phyloP scores from a whole-genome alignment of 129 eudicot species.

The Artemisia annua region DNA sequence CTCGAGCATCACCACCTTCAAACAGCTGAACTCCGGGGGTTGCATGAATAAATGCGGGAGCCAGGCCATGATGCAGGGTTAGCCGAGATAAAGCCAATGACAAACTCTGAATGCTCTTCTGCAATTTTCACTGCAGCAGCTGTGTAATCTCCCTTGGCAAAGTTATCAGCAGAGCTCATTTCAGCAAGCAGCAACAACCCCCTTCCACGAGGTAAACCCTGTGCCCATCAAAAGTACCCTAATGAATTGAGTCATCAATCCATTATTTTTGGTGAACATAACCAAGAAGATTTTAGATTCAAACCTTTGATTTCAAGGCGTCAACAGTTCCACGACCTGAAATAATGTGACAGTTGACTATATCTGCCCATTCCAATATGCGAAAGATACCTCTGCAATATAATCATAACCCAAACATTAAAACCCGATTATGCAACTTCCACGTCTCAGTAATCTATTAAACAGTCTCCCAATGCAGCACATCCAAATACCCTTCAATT shows the following conservation, averaged over 20 bases:
- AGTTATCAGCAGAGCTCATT: slow-evolving; percentile 94
- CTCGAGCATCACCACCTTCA: slow-evolving; percentile 88
- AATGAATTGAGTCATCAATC: not conserved
- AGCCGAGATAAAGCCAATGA: slow-evolving; percentile 89
- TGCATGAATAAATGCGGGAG: slow-evolving; percentile 84
- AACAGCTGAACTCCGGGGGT: slow-evolving; percentile 96
- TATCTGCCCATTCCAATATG: slow-evolving; percentile 97
- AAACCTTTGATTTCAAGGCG: slow-evolving; percentile 85
- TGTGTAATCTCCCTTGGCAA: slow-evolving; percentile 90
- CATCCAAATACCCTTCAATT: no score
- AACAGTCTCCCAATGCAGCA: no score
- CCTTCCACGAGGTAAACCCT: slow-evolving; percentile 92
- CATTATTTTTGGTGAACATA: not conserved
- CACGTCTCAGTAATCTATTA: no score
- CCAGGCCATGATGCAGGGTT: slow-evolving; percentile 93
- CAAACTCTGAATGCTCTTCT: slow-evolving; percentile 84
- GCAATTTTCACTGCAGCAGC: slow-evolving; percentile 91
- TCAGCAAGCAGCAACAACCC: slow-evolving; percentile 91
- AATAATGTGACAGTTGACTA: slow-evolving; percentile 86
- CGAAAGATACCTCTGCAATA: slow-evolving; percentile 69
- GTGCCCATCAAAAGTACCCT: slow-evolving; percentile 2
- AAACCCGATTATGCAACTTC: no score
- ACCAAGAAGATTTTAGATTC: not conserved
- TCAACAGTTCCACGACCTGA: slow-evolving; percentile 97
- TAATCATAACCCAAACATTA: no score